Conservation (phyloP, 2,329 filamentous ascomycete species). For the Sporothrix globosa region DNA sequence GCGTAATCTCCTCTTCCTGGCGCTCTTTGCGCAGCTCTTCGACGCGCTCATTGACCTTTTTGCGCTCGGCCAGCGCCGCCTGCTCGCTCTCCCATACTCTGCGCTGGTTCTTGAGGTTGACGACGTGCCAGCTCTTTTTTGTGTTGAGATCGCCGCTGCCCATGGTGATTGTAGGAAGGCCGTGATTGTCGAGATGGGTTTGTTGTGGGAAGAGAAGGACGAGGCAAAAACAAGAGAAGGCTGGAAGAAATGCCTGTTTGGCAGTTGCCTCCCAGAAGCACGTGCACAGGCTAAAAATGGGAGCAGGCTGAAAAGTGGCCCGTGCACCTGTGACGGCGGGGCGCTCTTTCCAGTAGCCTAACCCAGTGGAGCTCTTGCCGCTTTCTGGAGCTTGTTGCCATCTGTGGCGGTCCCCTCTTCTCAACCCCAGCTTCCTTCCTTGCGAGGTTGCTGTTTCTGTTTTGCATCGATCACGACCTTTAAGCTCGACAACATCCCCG, state of each 20-base stretch:
- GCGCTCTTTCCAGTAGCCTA: constrained; percentile 19
- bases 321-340: constrained; percentile 26
- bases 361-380: constrained; percentile 19
- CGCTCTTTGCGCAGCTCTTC: constrained; percentile 95
- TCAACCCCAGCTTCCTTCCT: not conserved
- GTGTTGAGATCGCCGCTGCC: constrained; percentile 88
- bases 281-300: constrained; percentile 9
- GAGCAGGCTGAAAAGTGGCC: constrained; percentile 31
- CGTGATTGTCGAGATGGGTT: not conserved
- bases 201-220: not conserved
- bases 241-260: not conserved
- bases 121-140: constrained; percentile 94
- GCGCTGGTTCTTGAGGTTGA: constrained; percentile 85
- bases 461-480: constrained; percentile 6
- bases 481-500: not conserved
- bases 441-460: not conserved
- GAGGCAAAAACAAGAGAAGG: not conserved
- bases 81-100: constrained; percentile 90
- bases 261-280: constrained; percentile 14
- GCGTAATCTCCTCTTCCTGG: constrained; percentile 86
- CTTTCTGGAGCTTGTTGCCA: constrained; percentile 19
- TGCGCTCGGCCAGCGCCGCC: constrained; percentile 90
- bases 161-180: constrained; percentile 54
- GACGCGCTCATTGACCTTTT: constrained; percentile 85
- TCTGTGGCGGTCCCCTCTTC: constrained; percentile 12